Evolutionary conservation across 495 filamentous ascomycete species (phyloP).

Genomic region (Xylaria nigripes): DNA sequence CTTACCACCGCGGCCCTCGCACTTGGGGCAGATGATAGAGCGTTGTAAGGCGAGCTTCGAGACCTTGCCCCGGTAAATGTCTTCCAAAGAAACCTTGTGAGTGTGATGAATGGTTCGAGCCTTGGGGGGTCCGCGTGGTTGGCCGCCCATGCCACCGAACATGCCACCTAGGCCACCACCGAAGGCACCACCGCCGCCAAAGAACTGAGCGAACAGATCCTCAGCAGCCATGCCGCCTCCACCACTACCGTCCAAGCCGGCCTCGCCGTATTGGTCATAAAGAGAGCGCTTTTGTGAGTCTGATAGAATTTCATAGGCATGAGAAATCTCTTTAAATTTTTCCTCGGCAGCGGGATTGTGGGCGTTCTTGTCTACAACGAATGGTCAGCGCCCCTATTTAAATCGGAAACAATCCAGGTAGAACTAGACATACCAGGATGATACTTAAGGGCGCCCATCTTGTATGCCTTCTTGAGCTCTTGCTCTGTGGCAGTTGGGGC

Average conservation of each 20-base stretch:
- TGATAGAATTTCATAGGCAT: conserved; percentile 89
- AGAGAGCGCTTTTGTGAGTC: conserved; percentile 83
- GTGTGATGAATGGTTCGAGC: conserved; percentile 94
- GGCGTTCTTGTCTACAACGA: conserved; percentile 76
- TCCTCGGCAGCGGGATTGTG: conserved; percentile 89
- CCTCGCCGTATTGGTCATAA: conserved; percentile 97
- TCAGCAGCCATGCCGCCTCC: conserved; percentile 90
- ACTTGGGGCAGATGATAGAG: conserved; percentile 91
- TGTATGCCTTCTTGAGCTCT: conserved; percentile 85
- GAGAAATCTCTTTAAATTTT: conserved; percentile 95
- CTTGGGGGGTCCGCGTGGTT: conserved; percentile 80
- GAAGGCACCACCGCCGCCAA: conserved; percentile 67
- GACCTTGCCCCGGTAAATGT: conserved; percentile 95
- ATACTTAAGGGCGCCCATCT: conserved; percentile 78
- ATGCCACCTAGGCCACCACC: conserved; percentile 74
- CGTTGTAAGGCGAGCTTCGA: conserved; percentile 97
- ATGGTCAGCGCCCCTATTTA: conserved; percentile 15
- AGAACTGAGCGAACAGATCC: conserved; percentile 97
- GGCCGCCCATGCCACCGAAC: conserved; percentile 76
- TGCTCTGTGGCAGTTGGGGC: conserved; percentile 60
- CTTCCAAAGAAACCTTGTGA: conserved; percentile 95
- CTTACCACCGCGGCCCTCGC: conserved; percentile 93
- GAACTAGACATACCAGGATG: conserved; percentile 65
- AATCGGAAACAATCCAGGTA: background rate
- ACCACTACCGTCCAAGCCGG: conserved; percentile 83